Base-by-base conservation (phyloP, 2,329 filamentous ascomycete genomes). In the Aspergillus sp. region DNA sequence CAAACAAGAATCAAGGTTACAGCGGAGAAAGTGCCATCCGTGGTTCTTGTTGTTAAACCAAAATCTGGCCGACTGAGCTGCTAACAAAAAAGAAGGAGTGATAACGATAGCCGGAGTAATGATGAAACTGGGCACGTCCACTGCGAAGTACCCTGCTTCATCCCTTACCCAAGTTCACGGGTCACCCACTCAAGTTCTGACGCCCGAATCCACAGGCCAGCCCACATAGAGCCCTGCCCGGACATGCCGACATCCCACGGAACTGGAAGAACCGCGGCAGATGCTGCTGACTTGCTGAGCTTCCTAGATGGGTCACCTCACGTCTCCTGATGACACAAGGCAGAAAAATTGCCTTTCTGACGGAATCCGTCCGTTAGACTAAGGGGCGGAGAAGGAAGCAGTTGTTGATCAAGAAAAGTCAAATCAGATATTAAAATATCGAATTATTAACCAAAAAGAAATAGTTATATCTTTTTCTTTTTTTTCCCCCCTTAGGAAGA, bases 361-460 rank as follows among this genome's bases (percentile, higher is more conserved):
- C 47, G 47, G 47, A 50, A 50, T 50, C 47, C 47, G 47, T 27
- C 47, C 47, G 47, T 49, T 49, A 49, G 44, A 49, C 44, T 25
- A 23, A 23, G 47, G 47, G 47, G 47, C 47, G 25, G 47, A 30
- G 15, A 50, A 27, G n/a, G n/a, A 32, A 50, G 30, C 10, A 44
- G 21, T 44, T 19, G 21, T 44, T 19, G 17, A 44, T 44, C 17
- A 21, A 13, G 41, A 21, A 44, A 21, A 21, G 32, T 36, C 32
- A 36, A 36, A 36, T 13, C 32, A 13, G 11, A 36, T 36, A 36
- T 36, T 36, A 36, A 36, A 5, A 36, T 36, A 36, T 36, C 11
- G 32, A 13, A 13, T 36, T 36, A 36, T 36, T 36, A 36, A 36
- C 1, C 11, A 5, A 13, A 36, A 36, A 11, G 32, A 36, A 36